These are phyloP conservation scores for Colletotrichum echinochloae DNA, from an alignment of 2,329 filamentous ascomycete species.

Conservation along the genomic window DNA sequence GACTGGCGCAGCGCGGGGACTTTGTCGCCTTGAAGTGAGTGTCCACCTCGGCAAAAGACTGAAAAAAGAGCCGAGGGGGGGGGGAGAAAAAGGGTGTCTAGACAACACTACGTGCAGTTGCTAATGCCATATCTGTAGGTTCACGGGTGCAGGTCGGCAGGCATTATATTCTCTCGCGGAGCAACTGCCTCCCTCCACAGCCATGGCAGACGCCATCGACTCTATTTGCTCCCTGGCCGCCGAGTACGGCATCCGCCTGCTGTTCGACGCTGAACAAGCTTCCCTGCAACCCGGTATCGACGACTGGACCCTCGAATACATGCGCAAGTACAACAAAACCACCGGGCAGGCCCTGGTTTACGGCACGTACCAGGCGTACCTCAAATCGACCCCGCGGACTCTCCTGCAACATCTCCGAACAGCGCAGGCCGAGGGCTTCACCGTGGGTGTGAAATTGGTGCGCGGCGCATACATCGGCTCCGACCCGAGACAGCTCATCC, in stretches of 20 bases:
- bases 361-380: conserved; percentile 83
- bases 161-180: conserved; percentile 75
- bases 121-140: conserved; percentile 57
- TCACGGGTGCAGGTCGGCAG: conserved; percentile 84
- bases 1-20: conserved; percentile 73
- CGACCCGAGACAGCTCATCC: conserved; percentile 77
- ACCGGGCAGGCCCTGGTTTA: conserved; percentile 77
- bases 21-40: conserved; percentile 74
- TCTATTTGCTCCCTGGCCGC: conserved; percentile 80
- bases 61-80: no score
- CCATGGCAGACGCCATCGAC: conserved; percentile 77
- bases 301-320: conserved; percentile 81
- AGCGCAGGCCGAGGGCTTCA: conserved; percentile 71
- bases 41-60: background rate
- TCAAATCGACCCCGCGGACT: conserved; percentile 70
- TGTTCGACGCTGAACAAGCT: conserved; percentile 90
- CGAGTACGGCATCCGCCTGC: conserved; percentile 75
- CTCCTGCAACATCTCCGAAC: conserved; percentile 70
- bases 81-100: background rate
- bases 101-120: background rate
- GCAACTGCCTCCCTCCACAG: conserved; percentile 70
- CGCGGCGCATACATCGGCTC: conserved; percentile 79
- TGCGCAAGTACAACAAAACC: conserved; percentile 78
- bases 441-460: conserved; percentile 80
- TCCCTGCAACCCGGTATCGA: conserved; percentile 84